Evolutionary conservation across 345 rosid genomes (phyloP).

Genomic region (Heritiera fomes): DNA sequence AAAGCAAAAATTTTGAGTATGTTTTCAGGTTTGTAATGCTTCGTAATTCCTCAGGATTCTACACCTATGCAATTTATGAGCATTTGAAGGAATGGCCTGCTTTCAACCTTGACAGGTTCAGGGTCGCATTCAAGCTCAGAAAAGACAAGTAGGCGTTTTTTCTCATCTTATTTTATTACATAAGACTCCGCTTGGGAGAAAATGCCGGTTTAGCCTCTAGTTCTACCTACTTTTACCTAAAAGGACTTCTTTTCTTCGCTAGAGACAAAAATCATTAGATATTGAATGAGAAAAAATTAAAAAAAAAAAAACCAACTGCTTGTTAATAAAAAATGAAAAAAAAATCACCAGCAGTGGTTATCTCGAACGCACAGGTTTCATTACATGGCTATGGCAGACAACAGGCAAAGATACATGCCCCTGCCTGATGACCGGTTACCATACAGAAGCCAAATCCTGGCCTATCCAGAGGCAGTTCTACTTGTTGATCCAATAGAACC

Average conservation of each 20-base stretch:
- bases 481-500: slow-evolving; percentile 72
- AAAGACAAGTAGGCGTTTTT: slow-evolving; percentile 56
- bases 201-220: too few species aligned
- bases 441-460: slow-evolving; percentile 60
- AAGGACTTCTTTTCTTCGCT: not conserved
- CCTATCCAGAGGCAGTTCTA: slow-evolving; percentile 80
- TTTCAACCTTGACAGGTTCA: slow-evolving; percentile 69
- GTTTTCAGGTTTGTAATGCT: slow-evolving; percentile 69
- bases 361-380: slow-evolving; percentile 59
- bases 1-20: not conserved
- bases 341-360: not conserved
- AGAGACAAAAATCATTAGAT: not conserved
- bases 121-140: slow-evolving; percentile 76
- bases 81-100: slow-evolving; percentile 78
- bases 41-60: slow-evolving; percentile 76
- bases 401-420: slow-evolving; percentile 86
- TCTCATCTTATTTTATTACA: not conserved
- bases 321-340: not conserved
- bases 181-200: not conserved
- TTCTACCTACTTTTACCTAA: not conserved
- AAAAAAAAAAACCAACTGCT: too few species aligned
- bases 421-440: slow-evolving; percentile 77
- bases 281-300: too few species aligned
- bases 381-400: slow-evolving; percentile 79
- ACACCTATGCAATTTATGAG: slow-evolving; percentile 74